phyloP scores from a whole-genome alignment of 2,329 filamentous ascomycete genomes.

The Akanthomyces dipterigenus region DNA sequence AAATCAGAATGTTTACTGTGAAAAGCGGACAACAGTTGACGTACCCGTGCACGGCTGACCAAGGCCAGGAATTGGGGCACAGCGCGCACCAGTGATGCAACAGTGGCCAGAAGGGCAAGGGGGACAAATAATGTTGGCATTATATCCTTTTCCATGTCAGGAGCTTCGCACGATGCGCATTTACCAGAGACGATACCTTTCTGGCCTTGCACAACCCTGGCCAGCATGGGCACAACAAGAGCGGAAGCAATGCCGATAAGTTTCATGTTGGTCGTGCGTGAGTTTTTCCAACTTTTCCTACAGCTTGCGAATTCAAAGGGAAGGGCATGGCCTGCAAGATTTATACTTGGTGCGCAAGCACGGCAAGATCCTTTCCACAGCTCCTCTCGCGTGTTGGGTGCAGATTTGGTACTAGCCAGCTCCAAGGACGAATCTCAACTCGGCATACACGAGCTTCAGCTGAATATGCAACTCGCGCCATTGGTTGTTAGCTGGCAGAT shows the following conservation, averaged over 20 bases:
- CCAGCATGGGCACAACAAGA: background rate
- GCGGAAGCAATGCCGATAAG: background rate
- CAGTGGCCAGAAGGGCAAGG: background rate
- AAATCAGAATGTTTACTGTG: background rate
- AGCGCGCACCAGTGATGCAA: background rate
- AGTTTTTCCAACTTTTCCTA: background rate
- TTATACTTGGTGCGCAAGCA: no score
- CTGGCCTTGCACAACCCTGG: background rate
- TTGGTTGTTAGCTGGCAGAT: background rate
- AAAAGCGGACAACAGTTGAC: background rate
- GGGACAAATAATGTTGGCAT: background rate
- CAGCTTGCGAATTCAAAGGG: background rate
- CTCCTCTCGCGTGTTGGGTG: background rate
- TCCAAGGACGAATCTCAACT: background rate
- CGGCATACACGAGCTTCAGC: constrained; percentile 5
- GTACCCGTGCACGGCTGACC: background rate
- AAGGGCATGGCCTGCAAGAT: background rate
- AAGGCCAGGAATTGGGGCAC: background rate
- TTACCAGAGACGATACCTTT: background rate
- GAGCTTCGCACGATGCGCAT: background rate
- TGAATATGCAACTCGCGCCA: background rate
- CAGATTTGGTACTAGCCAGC: background rate
- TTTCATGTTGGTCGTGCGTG: background rate
- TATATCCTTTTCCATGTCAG: background rate
- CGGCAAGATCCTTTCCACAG: background rate